Base-by-base conservation (phyloP, 768 basidiomycete genomes). In the Podaxis mareebaensis region DNA sequence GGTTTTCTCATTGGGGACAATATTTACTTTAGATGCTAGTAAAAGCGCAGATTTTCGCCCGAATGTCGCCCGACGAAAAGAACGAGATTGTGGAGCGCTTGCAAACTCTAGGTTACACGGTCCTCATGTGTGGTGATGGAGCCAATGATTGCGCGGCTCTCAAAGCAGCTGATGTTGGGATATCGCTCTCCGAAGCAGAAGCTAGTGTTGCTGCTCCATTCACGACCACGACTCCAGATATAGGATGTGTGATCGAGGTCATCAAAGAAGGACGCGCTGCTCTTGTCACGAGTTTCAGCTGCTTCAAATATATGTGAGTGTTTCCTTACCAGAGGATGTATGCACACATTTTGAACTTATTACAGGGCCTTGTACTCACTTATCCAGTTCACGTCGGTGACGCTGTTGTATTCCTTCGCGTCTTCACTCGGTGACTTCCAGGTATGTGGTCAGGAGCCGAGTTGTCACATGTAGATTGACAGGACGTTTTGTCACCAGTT, bases 11-110 rank as follows among this genome's bases (percentile, higher is more conserved):
- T 24, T 28, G 49, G 12, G 6, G 17, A 44, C 15, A 51, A 26
- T 8, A 3, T 22, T 26, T 22, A 5, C 12, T 63, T 46, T 60
- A 98, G 96, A 97, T 99, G 95, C 88, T 99, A 20, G 92, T 98
- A 36, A 96, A 96, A 75, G 88, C 96, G 1, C 93, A 97, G 73
- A 89, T 99, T 52, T 99, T 95, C 73, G 96, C 97, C 8, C 87
- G 97, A 24, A 99, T 99, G 97, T 99, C 97, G 8, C 97, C 97
- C 0, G 97, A 99, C 72, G 97, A 99, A 80, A 99, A 99, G 78
- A 96, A 98, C 68, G 97, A 99, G 74, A 87, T 99, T 17, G 93
- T 99, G 17, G 96, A 99, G 74, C 86, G 96, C 1, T 80, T 99
- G 11, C 97, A 99, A 69, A 81, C 84, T 2, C 83, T 99, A 24